Base-by-base conservation (phyloP, 805 yeast species). In the Saccharomyces mikatae region DNA sequence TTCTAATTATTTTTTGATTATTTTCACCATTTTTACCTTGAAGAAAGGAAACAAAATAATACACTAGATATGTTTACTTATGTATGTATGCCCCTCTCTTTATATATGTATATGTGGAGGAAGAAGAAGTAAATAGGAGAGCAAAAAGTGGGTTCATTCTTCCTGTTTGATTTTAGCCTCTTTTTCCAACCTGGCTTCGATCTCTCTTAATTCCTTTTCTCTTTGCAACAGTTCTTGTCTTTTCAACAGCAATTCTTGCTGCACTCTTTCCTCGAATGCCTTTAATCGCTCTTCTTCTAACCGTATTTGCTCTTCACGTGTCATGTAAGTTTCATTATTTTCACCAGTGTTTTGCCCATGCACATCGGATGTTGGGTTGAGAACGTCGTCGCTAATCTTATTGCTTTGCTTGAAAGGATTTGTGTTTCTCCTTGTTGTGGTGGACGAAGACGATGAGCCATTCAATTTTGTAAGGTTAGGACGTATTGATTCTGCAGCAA, bases 221-320 rank as follows among this genome's bases (percentile, higher is more conserved):
- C 96, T 81, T 60, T 84, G 87, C 67, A 87, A 77, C 57, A 90
- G 79, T 71, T 90, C 97, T 65, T 84, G 83, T 62, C 94, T 79
- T 76, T 90, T 88, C 68, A 79, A 77, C 66, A 86, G 76, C 68
- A 90, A 77, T 70, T 89, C 96, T 66, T 85, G 87, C 72, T 90
- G 96, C 27, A 90, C 95, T 62, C 94, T 78, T 71, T 85, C 89
- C 73, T 90, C 97, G 68, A 87, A 88, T 47, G 88, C 87, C 65
- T 79, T 84, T 66, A 90, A 78, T 72, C 95, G 81, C 72, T 88
- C 96, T 73, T 90, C 97, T 71, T 90, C 97, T 52, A 85, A 75
- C 64, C 87, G 83, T 64, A 89, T 87, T 72, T 89, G 95, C 71
- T 89, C 96, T 70, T 90, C 97, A 71, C 92, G 87, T 44, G 82